Base-by-base conservation (phyloP, 1,139 yeast species). In the Kurtzmaniella quercitrusa region DNA sequence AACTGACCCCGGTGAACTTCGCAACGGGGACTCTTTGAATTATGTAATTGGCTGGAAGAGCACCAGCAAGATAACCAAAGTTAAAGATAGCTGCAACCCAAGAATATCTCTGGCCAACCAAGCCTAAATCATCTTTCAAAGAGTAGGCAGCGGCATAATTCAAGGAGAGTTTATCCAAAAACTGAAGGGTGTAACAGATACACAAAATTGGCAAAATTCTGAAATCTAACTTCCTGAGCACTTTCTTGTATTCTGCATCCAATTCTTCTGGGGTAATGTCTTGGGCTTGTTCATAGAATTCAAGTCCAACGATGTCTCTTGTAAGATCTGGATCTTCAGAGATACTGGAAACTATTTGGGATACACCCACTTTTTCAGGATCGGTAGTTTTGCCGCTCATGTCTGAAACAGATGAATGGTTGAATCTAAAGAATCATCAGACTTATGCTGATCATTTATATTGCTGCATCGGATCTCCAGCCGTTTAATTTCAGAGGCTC, bases 61-160 rank as follows among this genome's bases (percentile, higher is more conserved):
- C 78, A 47, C 76, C 78, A 35, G 74, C 62, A 45, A 76, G 51
- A 49, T 74, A 75, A 5, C 80, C 81, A 46, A 75, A 66, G 50
- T 76, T 74, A 56, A 82, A 82, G 26, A 80, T 71, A 1, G 87
- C 80, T n/a, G 82, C 78, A 41, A 78, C 62, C 76, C 85, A 79
- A 20, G 64, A 53, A 45, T 60, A 61, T 37, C 54, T 48, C 40
- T 59, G 53, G 12, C 62, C 61, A 2, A 30, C 43, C 15, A 61
- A 44, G 4, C 50, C 53, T 39, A 61, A 50, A 43, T 61, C 66
- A 21, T 56, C 59, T 38, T 39, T 51, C 35, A 61, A 49, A 2
- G 55, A 45, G 37, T 56, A 60, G 3, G 61, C 58, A 15, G 57
- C 41, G 9, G 64, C 63, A 47, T 60, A 72, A 49, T 74, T 74